Percentiles rank a stretch among this genome's conserved stretches.
These are phyloP conservation scores for Cornus florida DNA, from an alignment of 148 eudicot species.

Conservation along the genomic window DNA sequence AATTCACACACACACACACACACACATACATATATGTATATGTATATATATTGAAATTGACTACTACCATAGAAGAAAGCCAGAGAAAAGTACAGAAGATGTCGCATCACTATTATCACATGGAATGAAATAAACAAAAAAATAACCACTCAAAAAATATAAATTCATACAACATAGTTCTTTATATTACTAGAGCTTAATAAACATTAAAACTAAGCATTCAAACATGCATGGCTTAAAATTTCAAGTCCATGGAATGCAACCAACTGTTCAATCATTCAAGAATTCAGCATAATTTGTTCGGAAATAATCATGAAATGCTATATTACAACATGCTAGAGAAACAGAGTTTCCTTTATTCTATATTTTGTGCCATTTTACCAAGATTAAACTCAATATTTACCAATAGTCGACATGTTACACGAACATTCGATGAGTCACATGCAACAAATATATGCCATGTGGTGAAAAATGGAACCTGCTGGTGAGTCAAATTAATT, in stretches of 20 bases:
- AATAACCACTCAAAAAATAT: no score
- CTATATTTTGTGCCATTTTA: no score
- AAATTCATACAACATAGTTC: not conserved
- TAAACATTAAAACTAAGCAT: no score
- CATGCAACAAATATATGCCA: not conserved
- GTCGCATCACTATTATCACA: not conserved
- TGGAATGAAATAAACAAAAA: no score
- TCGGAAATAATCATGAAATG: not conserved
- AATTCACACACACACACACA: not conserved
- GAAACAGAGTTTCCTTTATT: no score
- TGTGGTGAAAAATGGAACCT: slow-evolving; percentile 6
- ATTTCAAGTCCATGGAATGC: not conserved
- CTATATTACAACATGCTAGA: no score
- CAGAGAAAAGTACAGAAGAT: not conserved
- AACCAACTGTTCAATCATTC: no score
- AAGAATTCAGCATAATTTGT: no score
- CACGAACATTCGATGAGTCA: not conserved
- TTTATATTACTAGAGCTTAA: no score
- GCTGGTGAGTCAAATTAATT: slow-evolving; percentile 1
- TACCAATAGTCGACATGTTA: not conserved
- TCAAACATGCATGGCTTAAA: no score
- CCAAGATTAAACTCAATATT: not conserved
- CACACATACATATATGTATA: not conserved
- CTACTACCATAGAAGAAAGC: not conserved
- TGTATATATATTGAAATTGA: not conserved